These are phyloP conservation scores for Daldinia concentrica DNA, from an alignment of 495 filamentous ascomycete species.

Conservation along the genomic window DNA sequence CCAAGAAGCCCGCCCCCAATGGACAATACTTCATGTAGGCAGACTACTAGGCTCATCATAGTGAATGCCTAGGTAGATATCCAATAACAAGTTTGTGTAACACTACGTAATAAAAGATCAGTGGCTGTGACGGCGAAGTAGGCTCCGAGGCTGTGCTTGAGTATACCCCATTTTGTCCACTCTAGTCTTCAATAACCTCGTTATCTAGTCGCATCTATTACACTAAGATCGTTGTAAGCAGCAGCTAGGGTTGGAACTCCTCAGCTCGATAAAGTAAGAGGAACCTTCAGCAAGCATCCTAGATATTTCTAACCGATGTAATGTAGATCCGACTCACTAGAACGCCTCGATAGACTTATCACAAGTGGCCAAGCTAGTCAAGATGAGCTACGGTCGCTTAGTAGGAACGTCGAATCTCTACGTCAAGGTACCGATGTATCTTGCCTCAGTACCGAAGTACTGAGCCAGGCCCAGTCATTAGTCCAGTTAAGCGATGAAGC, in stretches of 20 bases:
- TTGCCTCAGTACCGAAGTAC: background rate
- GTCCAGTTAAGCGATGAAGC: background rate
- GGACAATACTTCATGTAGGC: no score
- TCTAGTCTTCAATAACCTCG: background rate
- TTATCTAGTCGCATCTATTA: background rate
- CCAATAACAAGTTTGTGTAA: background rate
- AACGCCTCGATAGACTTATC: background rate
- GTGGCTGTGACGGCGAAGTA: background rate
- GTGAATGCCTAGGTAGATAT: no score
- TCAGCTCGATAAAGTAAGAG: slow-evolving; percentile 29
- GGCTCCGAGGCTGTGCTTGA: background rate
- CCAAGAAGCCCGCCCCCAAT: no score
- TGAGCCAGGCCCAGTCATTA: background rate
- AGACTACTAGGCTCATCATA: no score
- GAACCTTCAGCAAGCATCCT: background rate
- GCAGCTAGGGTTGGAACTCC: slow-evolving; percentile 37
- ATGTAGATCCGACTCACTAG: background rate
- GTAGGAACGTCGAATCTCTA: background rate
- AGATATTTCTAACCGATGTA: background rate
- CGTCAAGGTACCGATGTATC: background rate
- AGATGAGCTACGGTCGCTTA: background rate
- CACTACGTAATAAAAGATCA: background rate
- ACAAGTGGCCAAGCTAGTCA: background rate
- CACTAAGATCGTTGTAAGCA: slow-evolving; percentile 21
- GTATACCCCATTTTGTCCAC: background rate